phyloP scores from a whole-genome alignment of 805 yeast species.

The Wickerhamiella azyma region DNA sequence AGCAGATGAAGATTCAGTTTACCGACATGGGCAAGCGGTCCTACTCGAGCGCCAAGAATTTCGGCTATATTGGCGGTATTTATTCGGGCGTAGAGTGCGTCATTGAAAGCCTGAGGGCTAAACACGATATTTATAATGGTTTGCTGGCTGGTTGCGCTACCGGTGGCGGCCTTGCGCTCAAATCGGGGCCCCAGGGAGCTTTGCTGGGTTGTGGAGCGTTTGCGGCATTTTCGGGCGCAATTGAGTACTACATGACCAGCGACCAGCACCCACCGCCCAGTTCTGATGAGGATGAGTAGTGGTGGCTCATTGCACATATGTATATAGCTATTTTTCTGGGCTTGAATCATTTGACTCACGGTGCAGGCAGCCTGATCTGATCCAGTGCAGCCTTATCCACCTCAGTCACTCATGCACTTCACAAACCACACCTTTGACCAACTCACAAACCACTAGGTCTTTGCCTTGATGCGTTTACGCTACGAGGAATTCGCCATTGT shows the following conservation, averaged over 20 bases:
- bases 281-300: constrained; percentile 60
- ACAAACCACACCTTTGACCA: too few relatives aligned
- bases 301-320: too few relatives aligned
- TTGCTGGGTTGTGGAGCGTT: constrained; percentile 91
- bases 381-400: too few relatives aligned
- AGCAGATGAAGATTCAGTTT: constrained; percentile 84
- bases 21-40: constrained; percentile 85
- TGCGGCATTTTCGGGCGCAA: constrained; percentile 66
- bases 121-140: constrained; percentile 85
- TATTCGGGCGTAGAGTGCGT: constrained; percentile 88
- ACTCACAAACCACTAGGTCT: too few relatives aligned
- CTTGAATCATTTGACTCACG: too few relatives aligned
- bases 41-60: constrained; percentile 81
- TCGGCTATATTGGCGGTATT: constrained; percentile 84
- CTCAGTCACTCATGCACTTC: too few relatives aligned
- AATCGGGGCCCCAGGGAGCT: constrained; percentile 90
- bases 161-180: constrained; percentile 88
- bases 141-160: constrained; percentile 89
- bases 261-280: constrained; percentile 74
- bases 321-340: too few relatives aligned
- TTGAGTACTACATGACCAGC: constrained; percentile 73
- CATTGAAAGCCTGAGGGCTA: constrained; percentile 74
- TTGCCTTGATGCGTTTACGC: too few relatives aligned
- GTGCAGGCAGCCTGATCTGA: too few relatives aligned
- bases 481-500: too few relatives aligned